Evolutionary conservation across 805 yeast genomes (phyloP), one percentile per base, ranked within the genome.

Genomic region (Dipodascopsis uninucleata): DNA sequence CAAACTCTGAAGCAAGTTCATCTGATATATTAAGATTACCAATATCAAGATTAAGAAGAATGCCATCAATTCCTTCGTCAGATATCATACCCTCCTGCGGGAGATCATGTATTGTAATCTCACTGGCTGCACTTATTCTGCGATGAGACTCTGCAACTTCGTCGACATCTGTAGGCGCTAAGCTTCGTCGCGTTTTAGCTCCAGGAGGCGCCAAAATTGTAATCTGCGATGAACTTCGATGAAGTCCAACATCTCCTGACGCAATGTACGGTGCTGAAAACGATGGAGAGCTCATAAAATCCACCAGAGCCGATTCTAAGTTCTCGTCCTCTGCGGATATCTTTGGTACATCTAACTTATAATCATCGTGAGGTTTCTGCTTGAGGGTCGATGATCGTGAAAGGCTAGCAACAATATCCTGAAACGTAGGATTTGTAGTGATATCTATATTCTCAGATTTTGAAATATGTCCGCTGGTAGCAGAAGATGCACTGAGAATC

Each of bases 171-270:
- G 45, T 43, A 14, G 55, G 53, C n/a, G 44, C 28, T 34, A 50
- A 26, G 28, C 55, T 50, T 10, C 52, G 52, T 6, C 55, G 26
- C 2, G 52, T 43, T 32, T 40, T 31, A 6, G 41, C 33, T 2
- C 55, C 53, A 5, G 47, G 32, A 3, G 44, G 22, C 25, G 55
- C 36, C 33, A 39, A 43, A 28, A 50, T 47, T 3, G 55, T 50
- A 21, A 24, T 16, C 33, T 24, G 28, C 28, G 35, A 14, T 24
- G 16, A 12, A 36, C 45, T 23, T 20, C 45, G 24, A 4, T 20
- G 12, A 36, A 34, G 24, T 25, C 6, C 5, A 9, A 32, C 32
- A 9, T 5, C 18, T 6, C 14, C 16, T 18, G 12, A 12, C 14
- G 29, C 14, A 14, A 26, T 26, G 14, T 26, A 14, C 29, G 12